Evolutionary conservation across 352 stramenopile species (phyloP).

Genomic region (Phytopythium oedochilum): DNA sequence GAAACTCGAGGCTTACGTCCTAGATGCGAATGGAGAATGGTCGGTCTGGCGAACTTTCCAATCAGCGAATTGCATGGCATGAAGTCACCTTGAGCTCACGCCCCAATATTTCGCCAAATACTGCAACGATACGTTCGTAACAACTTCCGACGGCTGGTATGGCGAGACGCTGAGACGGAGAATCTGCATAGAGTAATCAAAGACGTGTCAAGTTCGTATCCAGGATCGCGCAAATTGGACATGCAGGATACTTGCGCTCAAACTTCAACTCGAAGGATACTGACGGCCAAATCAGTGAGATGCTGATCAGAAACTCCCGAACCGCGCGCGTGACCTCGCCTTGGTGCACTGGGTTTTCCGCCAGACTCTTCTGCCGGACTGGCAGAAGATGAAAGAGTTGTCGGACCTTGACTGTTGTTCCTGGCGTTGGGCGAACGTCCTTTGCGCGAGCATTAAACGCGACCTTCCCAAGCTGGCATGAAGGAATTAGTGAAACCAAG

Average conservation of each 20-base stretch:
- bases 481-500: background rate
- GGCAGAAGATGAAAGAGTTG: constrained; percentile 63
- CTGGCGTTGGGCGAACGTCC: constrained; percentile 24
- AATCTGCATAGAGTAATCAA: constrained; percentile 3
- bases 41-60: too few species aligned
- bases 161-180: background rate
- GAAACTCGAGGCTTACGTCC: constrained; percentile 12
- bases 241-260: constrained; percentile 18
- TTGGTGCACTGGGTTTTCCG: constrained; percentile 24
- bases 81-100: constrained; percentile 42
- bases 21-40: constrained; percentile 11
- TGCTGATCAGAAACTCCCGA: constrained; percentile 37
- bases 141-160: constrained; percentile 6
- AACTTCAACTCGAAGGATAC: constrained; percentile 54
- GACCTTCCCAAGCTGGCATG: constrained; percentile 37
- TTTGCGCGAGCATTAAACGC: constrained; percentile 53
- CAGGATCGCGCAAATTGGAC: too few species aligned
- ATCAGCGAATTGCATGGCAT: too few species aligned
- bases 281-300: constrained; percentile 74
- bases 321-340: constrained; percentile 26
- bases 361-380: constrained; percentile 41
- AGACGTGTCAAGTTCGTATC: constrained; percentile 7
- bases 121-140: constrained; percentile 26
- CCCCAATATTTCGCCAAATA: constrained; percentile 41
- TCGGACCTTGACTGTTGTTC: constrained; percentile 42